Evolutionary conservation across 805 yeast species (phyloP).

Genomic region (Metschnikowia koreensis): DNA sequence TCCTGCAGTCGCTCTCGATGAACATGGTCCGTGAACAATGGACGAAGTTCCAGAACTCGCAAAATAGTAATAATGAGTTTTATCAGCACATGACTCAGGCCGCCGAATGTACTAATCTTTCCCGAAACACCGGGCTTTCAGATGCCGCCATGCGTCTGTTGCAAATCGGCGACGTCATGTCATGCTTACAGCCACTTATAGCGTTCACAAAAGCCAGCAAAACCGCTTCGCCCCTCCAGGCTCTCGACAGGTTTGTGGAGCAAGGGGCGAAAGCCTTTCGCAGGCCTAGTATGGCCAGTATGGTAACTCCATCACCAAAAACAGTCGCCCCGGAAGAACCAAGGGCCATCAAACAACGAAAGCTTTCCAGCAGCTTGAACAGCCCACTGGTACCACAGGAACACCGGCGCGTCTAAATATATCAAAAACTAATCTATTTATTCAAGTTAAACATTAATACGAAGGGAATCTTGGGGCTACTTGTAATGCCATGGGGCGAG

Average conservation of each 20-base stretch:
- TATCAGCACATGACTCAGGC: conserved; percentile 6
- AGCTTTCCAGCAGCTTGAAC: conserved; percentile 9
- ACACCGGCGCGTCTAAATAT: neutral
- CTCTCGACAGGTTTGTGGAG: conserved; percentile 45
- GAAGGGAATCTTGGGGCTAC: no score
- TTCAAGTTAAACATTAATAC: no score
- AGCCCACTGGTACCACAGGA: conserved; percentile 13
- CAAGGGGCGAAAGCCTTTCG: conserved; percentile 17
- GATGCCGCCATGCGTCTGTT: conserved; percentile 65
- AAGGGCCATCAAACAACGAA: conserved; percentile 11
- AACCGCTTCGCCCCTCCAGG: conserved; percentile 52
- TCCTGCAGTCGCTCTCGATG: conserved; percentile 27
- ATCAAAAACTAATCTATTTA: no score
- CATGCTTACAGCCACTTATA: conserved; percentile 66
- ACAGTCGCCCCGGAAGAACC: conserved; percentile 10
- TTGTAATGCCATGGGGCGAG: no score
- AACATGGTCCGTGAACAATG: conserved; percentile 28
- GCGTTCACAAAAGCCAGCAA: conserved; percentile 49
- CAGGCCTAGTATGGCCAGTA: neutral
- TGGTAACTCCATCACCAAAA: conserved; percentile 12
- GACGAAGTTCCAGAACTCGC: conserved; percentile 16
- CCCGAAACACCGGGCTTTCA: conserved; percentile 61
- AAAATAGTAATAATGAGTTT: conserved; percentile 7
- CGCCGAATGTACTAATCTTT: conserved; percentile 40
- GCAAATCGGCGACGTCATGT: conserved; percentile 78